Evolutionary conservation across 805 yeast genomes (phyloP).

Genomic region (Myxozyma kluyveri): DNA sequence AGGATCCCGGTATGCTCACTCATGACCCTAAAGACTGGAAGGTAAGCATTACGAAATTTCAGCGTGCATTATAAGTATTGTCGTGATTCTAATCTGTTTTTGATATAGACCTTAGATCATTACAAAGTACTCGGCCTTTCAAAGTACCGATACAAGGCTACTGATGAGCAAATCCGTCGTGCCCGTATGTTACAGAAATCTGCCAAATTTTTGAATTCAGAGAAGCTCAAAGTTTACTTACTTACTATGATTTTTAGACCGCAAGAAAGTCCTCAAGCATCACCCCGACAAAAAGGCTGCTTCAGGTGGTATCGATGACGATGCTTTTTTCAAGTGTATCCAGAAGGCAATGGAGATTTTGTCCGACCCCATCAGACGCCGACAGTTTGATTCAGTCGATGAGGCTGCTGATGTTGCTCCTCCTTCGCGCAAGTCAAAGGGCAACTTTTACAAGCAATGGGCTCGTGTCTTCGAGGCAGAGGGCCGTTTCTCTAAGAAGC

Average conservation of each 20-base stretch:
- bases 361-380: conserved; percentile 81
- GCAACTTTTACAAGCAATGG: conserved; percentile 90
- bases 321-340: conserved; percentile 95
- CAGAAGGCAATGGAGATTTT: conserved; percentile 81
- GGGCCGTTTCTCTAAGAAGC: conserved; percentile 86
- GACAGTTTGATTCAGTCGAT: conserved; percentile 94
- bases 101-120: conserved; percentile 67
- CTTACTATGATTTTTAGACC: conserved; percentile 36
- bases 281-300: conserved; percentile 99
- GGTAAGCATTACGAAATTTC: conserved; percentile 23
- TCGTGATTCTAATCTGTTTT: neutral
- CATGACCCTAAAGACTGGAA: conserved; percentile 99
- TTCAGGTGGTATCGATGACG: conserved; percentile 74
- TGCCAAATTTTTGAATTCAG: neutral
- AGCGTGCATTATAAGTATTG: neutral
- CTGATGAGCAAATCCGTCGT: conserved; percentile 87
- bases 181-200: conserved; percentile 53
- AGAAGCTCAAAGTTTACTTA: neutral
- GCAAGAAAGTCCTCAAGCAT: conserved; percentile 92
- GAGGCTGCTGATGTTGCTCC: conserved; percentile 79
- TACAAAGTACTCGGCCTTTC: conserved; percentile 94
- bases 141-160: conserved; percentile 85
- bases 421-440: conserved; percentile 60
- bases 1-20: conserved; percentile 72
- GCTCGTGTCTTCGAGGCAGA: conserved; percentile 87